Evolutionary conservation across 2,329 filamentous ascomycete species (phyloP).

Genomic region (Cladosporium sp.): DNA sequence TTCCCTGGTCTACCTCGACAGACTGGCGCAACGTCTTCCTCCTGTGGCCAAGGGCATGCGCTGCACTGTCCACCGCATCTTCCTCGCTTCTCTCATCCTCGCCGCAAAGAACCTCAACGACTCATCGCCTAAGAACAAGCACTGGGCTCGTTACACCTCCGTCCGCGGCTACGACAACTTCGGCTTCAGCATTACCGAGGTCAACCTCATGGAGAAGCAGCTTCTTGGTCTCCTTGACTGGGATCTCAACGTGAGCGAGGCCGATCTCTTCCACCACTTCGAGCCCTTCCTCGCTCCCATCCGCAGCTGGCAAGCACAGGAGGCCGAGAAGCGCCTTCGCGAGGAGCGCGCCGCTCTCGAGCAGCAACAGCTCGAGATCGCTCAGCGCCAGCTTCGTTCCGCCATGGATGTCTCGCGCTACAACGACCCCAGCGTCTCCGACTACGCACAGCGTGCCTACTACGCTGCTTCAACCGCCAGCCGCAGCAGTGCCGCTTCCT

Average conservation of each 20-base stretch:
- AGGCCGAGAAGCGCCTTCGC: constrained; percentile 48
- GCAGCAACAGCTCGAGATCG: constrained; percentile 33
- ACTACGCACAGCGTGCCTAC: constrained; percentile 27
- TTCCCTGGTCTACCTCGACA: constrained; percentile 84
- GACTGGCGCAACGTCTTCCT: constrained; percentile 78
- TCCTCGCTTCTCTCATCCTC: constrained; percentile 78
- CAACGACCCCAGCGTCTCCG: constrained; percentile 33
- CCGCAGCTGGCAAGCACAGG: constrained; percentile 53
- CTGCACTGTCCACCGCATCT: constrained; percentile 96
- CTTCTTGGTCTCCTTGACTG: constrained; percentile 90
- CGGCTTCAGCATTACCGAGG: constrained; percentile 88
- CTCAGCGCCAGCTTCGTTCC: constrained; percentile 33
- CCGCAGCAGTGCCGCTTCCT: constrained; percentile 29
- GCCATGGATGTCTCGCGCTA: constrained; percentile 24
- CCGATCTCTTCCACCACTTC: constrained; percentile 82
- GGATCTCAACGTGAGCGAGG: constrained; percentile 79
- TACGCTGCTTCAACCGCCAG: constrained; percentile 27
- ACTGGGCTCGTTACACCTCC: constrained; percentile 92
- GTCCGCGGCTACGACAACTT: constrained; percentile 71
- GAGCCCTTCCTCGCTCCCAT: constrained; percentile 86
- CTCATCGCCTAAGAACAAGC: constrained; percentile 99
- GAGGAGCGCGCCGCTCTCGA: constrained; percentile 35
- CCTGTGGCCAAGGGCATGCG: constrained; percentile 93
- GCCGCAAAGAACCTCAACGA: constrained; percentile 98
- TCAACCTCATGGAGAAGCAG: constrained; percentile 99